Evolutionary conservation across 257 asterid species (phyloP), one percentile per base, ranked within the genome.

Genomic region (Cordia subcordata): DNA sequence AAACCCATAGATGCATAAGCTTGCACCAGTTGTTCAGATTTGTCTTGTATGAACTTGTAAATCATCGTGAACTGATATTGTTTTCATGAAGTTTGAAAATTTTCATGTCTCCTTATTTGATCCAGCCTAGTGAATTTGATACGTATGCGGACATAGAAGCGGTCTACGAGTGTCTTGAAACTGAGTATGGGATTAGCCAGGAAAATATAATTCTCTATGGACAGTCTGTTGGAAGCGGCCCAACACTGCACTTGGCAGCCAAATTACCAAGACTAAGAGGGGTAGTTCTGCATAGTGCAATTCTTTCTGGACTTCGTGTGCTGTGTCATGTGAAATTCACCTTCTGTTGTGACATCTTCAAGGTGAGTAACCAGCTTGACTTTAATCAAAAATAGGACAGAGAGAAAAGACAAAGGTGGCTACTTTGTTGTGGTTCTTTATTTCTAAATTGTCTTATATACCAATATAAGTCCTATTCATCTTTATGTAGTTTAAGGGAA

Each of bases 161-260:
- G 8, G 96, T 86, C 11, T 93, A 93, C 9, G 92, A 86, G 68
- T 86, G 97, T 75, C 97, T 93, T 71, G 90, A 89, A 67, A 78
- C 92, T 1, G 95, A 93, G 64, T 93, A 89, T 58, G 99, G 99
- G 58, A 70, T 86, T 21, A 80, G 96, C 79, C 97, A 93, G 68
- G 99, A 93, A 72, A 95, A 86, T 72, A 49, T 93, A 49, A 87
- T 93, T 72, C 74, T 93, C 10, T 93, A 93, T 40, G 99, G 99
- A 33, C 99, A 93, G 68, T 93, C 99, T 17, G 99, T 93, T 42
- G 99, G 99, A 66, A 93, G 99, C 67, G 99, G 99, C 52, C 97
- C 99, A 52, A 93, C 99, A 4, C 67, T 93, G 71, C 99, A 93
- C 72, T 71, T 93, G 74, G 99, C 99, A 20, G 90, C 99, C 65